A percentile compares a stretch with the other conserved stretches of the same genome.
phyloP scores from a whole-genome alignment of 2,329 filamentous ascomycete species.

The Aciculosporium take region DNA sequence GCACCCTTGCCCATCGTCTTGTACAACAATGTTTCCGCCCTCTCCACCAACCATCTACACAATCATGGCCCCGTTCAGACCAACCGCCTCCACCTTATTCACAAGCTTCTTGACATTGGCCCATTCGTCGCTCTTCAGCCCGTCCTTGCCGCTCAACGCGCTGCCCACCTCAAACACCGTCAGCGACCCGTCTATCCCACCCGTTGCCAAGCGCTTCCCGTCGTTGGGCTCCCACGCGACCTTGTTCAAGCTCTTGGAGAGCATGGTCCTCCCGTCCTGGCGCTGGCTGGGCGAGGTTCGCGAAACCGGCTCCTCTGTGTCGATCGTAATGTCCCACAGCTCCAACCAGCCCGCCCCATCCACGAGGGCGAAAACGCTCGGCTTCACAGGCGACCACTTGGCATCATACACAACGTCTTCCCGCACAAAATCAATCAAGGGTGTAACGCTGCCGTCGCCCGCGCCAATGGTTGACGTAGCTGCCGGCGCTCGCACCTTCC shows the following conservation, averaged over 20 bases:
- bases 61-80: constrained; percentile 31
- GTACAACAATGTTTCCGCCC: background rate
- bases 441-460: constrained; percentile 43
- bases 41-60: background rate
- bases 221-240: constrained; percentile 86
- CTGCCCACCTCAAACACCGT: constrained; percentile 86
- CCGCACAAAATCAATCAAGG: constrained; percentile 77
- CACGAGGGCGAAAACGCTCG: constrained; percentile 85
- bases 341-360: constrained; percentile 87
- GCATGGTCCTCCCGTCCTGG: constrained; percentile 50
- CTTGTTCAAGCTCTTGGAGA: constrained; percentile 84
- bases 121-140: constrained; percentile 80
- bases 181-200: constrained; percentile 79
- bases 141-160: constrained; percentile 72
- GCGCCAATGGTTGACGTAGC: constrained; percentile 48
- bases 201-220: constrained; percentile 74
- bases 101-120: constrained; percentile 81
- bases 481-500: constrained; percentile 78
- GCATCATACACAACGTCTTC: constrained; percentile 97
- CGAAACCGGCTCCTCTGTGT: constrained; percentile 82
- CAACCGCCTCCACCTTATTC: constrained; percentile 53
- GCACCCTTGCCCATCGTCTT: background rate
- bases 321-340: constrained; percentile 86
- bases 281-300: constrained; percentile 58
- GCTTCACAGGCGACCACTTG: constrained; percentile 86